Evolutionary conservation across 2,329 filamentous ascomycete genomes (phyloP).

Genomic region (Didymella segeticola): DNA sequence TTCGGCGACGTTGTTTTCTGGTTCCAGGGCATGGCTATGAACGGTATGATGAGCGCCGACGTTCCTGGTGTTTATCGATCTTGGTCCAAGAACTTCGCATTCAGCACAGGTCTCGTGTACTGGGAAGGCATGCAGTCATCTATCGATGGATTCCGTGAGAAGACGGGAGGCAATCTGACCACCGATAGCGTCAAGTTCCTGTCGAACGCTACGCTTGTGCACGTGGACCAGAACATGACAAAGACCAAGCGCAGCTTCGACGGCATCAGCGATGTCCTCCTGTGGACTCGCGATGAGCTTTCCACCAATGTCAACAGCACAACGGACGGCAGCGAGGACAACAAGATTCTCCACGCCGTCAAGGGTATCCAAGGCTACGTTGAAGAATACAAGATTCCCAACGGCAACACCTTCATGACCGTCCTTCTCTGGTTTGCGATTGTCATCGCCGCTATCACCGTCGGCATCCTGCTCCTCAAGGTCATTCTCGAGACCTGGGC

Average conservation of each 20-base stretch:
- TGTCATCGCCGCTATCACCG: constrained; percentile 80
- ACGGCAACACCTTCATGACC: constrained; percentile 95
- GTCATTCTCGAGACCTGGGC: constrained; percentile 90
- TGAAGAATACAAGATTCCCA: constrained; percentile 83
- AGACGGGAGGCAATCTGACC: constrained; percentile 87
- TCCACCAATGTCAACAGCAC: constrained; percentile 42
- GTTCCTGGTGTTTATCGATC: constrained; percentile 87
- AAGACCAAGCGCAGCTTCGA: constrained; percentile 60
- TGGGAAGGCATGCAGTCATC: constrained; percentile 80
- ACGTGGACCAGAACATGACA: constrained; percentile 64
- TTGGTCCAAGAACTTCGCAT: constrained; percentile 92
- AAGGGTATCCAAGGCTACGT: constrained; percentile 81
- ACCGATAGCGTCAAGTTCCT: constrained; percentile 78
- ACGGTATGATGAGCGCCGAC: constrained; percentile 92
- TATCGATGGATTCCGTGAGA: constrained; percentile 82
- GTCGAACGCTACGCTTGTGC: constrained; percentile 76
- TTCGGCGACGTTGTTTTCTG: constrained; percentile 86
- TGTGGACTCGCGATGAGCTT: constrained; percentile 62
- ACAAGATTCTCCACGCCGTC: constrained; percentile 63
- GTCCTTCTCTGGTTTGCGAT: constrained; percentile 88
- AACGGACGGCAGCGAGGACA: constrained; percentile 48
- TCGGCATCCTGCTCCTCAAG: constrained; percentile 88
- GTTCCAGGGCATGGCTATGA: constrained; percentile 94
- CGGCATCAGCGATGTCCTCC: constrained; percentile 51
- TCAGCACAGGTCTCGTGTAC: constrained; percentile 82